Conservation (phyloP, 2,329 filamentous ascomycete species). For the Amauroascus niger region DNA sequence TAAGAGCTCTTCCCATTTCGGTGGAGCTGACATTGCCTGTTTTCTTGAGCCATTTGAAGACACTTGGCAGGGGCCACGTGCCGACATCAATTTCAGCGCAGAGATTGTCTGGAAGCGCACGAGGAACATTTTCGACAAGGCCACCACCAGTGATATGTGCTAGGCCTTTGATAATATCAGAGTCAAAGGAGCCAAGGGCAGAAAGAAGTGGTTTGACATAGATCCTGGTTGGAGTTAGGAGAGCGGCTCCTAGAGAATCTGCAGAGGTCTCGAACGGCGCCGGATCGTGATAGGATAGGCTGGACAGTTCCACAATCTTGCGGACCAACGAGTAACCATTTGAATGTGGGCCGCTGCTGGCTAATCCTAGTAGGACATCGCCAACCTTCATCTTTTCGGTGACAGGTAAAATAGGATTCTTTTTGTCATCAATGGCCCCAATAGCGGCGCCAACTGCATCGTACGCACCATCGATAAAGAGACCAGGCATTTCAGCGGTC, state of each 20-base stretch:
- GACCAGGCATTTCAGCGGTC: slow-evolving; percentile 95
- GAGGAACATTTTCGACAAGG: slow-evolving; percentile 83
- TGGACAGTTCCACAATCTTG: slow-evolving; percentile 66
- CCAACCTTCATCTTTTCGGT: slow-evolving; percentile 66
- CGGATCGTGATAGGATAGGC: slow-evolving; percentile 58
- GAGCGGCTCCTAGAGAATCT: slow-evolving; percentile 55
- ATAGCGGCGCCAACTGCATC: slow-evolving; percentile 86
- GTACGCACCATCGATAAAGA: slow-evolving; percentile 82
- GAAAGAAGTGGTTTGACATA: slow-evolving; percentile 77
- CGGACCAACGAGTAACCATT: slow-evolving; percentile 97
- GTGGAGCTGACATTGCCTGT: slow-evolving; percentile 56
- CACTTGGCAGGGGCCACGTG: slow-evolving; percentile 63
- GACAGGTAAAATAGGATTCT: slow-evolving; percentile 60
- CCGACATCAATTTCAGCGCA: slow-evolving; percentile 70
- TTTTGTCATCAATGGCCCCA: slow-evolving; percentile 58
- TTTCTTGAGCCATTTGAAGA: slow-evolving; percentile 80
- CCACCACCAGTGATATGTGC: slow-evolving; percentile 96
- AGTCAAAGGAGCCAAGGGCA: slow-evolving; percentile 39
- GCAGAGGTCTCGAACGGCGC: slow-evolving; percentile 61
- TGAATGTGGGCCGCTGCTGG: slow-evolving; percentile 80
- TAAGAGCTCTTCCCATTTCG: slow-evolving; percentile 91
- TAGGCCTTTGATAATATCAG: slow-evolving; percentile 58
- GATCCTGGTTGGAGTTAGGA: slow-evolving; percentile 84
- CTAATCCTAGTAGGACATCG: slow-evolving; percentile 76
- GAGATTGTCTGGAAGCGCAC: slow-evolving; percentile 73